A percentile compares a stretch with the other conserved stretches of the same genome.
Conservation (phyloP, 73 alveolate species). For the Breviolum minutum region DNA sequence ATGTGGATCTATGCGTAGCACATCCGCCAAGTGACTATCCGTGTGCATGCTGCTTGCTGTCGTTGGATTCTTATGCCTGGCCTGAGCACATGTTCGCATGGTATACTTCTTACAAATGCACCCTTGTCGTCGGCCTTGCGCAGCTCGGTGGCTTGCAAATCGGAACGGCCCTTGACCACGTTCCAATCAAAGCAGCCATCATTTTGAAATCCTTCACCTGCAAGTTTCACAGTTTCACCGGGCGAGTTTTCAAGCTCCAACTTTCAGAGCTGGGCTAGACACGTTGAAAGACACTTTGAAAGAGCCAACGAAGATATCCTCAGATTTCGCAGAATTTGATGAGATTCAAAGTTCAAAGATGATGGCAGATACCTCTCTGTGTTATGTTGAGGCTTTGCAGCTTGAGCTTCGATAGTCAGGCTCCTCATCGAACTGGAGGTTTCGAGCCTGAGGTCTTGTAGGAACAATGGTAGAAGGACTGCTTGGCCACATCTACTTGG, state of each 20-base stretch:
- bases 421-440: conserved; percentile 97
- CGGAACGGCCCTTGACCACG: conserved; percentile 17
- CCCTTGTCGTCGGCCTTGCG: conserved; percentile 24
- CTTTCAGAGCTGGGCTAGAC: conserved; percentile 52
- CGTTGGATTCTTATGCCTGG: not conserved
- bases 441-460: conserved; percentile 95
- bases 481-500: not conserved
- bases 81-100: not conserved
- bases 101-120: not conserved
- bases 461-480: not conserved
- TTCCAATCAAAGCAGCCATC: conserved; percentile 87
- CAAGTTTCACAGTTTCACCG: not conserved
- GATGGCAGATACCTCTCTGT: not conserved
- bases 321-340: not conserved
- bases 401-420: conserved; percentile 97
- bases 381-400: conserved; percentile 85
- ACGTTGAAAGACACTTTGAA: conserved; percentile 97
- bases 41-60: conserved; percentile 3
- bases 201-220: conserved; percentile 71
- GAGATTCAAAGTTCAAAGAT: not conserved
- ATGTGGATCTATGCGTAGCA: not conserved
- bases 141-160: conserved; percentile 17
- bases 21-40: conserved; percentile 1
- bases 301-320: conserved; percentile 96
- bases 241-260: not conserved